Evolutionary conservation across 2,329 filamentous ascomycete species (phyloP).

Genomic region (Didymella pomorum): DNA sequence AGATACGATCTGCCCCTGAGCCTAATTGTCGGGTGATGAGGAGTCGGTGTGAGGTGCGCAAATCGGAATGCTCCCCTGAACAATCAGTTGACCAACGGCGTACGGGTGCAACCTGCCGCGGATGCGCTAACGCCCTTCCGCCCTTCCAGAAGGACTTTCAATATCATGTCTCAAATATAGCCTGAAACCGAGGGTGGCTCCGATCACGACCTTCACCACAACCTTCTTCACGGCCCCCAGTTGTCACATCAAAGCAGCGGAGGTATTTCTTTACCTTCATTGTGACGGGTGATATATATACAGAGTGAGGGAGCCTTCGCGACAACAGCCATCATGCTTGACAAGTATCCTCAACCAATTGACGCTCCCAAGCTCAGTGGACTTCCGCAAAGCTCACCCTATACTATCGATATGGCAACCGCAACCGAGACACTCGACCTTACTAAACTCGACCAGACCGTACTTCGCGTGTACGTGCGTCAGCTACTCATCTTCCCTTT

Average conservation of each 20-base stretch:
- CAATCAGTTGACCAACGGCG: neutral
- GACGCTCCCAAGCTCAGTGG: neutral
- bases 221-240: neutral
- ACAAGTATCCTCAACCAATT: neutral
- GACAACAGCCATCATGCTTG: neutral
- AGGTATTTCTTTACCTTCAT: neutral
- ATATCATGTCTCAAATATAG: neutral
- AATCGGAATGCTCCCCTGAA: neutral
- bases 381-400: neutral
- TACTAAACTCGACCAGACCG: constrained; percentile 2
- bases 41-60: neutral
- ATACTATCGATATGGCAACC: neutral
- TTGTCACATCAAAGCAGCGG: neutral
- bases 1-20: neutral
- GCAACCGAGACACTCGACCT: neutral
- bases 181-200: neutral
- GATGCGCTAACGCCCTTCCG: neutral
- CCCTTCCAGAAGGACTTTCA: neutral
- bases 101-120: neutral
- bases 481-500: constrained; percentile 15
- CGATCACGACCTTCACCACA: neutral
- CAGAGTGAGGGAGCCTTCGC: neutral
- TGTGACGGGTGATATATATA: neutral
- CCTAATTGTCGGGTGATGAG: neutral
- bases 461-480: constrained; percentile 17